Base-by-base conservation (phyloP, 495 filamentous ascomycete genomes). In the Hypomontagnella submonticulosa region DNA sequence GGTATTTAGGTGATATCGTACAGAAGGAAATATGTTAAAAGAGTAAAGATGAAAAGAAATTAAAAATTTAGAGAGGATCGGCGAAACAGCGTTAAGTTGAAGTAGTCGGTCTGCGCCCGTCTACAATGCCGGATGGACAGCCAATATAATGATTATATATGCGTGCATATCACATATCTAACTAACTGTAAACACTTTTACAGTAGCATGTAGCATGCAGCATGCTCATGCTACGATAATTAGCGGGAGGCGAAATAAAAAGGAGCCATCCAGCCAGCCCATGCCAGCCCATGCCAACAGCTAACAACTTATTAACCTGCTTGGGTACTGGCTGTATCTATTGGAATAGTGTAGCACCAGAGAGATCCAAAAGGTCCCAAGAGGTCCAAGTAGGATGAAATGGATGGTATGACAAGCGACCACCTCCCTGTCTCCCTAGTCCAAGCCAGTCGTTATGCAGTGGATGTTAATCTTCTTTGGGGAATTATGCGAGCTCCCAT, bases 391-490 rank as follows among this genome's bases (percentile, higher is more conserved):
- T 19, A 52, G 49, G 40, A 49, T 41, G 43, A 38, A 30, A 40
- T 65, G 54, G 40, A 56, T 55, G 54, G 48, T 48, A 43, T 49
- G 59, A 44, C 41, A 50, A n/a, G 18, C 55, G 10, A 46, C 40
- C 56, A 60, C 30, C 30, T 57, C 44, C 61, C 46, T 59, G 54
- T 46, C 57, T 18, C 42, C 47, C 67, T 57, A 59, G 68, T 48
- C 58, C 34, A 42, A 46, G 15, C 53, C 48, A 53, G 44, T 57
- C 56, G 53, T n/a, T 52, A n/a, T 23, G 36, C 44, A 48, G 60
- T 57, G 50, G 49, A 23, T 59, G 40, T 63, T 61, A 60, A 63
- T 69, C 65, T 65, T 57, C 13, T 69, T 64, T 32, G 27, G 60
- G 53, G 53, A 57, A 48, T 54, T 58, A 66, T 58, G 57, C 47